phyloP scores from a whole-genome alignment of 1,284 basidiomycete species.

The Cryptococcus amylolentus region DNA sequence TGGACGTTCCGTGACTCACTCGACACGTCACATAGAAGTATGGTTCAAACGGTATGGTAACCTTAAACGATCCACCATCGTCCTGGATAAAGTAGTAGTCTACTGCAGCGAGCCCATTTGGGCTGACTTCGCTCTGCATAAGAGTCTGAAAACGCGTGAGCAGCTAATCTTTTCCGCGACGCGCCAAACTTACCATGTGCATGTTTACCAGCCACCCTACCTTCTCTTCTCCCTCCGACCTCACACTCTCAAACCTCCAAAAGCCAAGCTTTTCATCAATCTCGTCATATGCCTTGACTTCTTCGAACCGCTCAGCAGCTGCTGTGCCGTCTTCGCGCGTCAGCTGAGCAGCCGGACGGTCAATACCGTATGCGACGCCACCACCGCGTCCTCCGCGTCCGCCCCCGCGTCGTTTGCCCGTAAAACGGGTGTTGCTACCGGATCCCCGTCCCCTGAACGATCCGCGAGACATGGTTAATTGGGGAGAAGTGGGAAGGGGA shows the following conservation, averaged over 20 bases:
- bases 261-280: constrained; percentile 94
- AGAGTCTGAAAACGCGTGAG: constrained; percentile 60
- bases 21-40: constrained; percentile 92
- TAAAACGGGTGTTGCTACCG: constrained; percentile 47
- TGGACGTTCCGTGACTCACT: constrained; percentile 53
- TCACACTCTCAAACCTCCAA: constrained; percentile 59
- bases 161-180: neutral
- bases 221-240: constrained; percentile 60
- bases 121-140: constrained; percentile 74
- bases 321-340: constrained; percentile 75
- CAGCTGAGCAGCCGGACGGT: constrained; percentile 52
- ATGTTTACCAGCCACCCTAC: constrained; percentile 98
- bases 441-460: constrained; percentile 34
- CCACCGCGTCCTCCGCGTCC: constrained; percentile 11
- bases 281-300: constrained; percentile 69
- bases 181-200: constrained; percentile 72
- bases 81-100: constrained; percentile 99
- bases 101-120: constrained; percentile 80
- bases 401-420: constrained; percentile 29
- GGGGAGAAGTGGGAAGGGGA: neutral
- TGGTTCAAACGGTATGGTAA: constrained; percentile 86
- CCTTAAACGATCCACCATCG: constrained; percentile 94
- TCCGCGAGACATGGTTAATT: constrained; percentile 12
- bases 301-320: constrained; percentile 77
- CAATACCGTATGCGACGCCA: constrained; percentile 32